Evolutionary conservation across 495 filamentous ascomycete species (phyloP).

Genomic region (Aspergillus heteromorphus): DNA sequence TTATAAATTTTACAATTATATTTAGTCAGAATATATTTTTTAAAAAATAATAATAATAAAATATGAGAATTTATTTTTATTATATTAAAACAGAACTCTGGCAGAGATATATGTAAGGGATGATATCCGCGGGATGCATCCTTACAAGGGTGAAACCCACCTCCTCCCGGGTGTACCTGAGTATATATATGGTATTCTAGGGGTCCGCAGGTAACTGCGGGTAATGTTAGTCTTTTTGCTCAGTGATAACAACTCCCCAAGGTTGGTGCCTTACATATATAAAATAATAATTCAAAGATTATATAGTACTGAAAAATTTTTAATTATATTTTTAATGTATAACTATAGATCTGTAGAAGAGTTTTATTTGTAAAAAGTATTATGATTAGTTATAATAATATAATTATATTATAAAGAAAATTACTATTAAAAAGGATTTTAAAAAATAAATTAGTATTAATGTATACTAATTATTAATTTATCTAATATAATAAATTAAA

Average conservation of each 20-base stretch:
- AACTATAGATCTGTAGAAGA: background rate
- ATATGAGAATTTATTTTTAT: background rate
- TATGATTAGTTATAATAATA: background rate
- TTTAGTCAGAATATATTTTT: background rate
- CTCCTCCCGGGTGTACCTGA: no score
- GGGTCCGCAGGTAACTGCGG: no score
- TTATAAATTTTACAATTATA: constrained; percentile 1
- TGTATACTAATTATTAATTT: no score
- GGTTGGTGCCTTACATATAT: no score
- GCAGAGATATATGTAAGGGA: no score
- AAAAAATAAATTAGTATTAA: background rate
- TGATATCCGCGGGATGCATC: no score
- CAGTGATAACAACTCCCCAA: no score
- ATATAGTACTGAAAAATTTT: background rate
- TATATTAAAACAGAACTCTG: background rate
- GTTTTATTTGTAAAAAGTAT: background rate
- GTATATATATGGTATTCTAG: no score
- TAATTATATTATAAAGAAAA: background rate
- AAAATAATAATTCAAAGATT: background rate
- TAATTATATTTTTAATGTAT: background rate
- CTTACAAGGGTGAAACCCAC: no score
- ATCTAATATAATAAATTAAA: no score
- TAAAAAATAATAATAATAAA: background rate
- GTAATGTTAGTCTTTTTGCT: no score
- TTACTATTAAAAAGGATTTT: background rate